Evolutionary conservation across 495 filamentous ascomycete genomes (phyloP), one percentile per base, ranked within the genome.

Genomic region (Hypomontagnella monticulosa): DNA sequence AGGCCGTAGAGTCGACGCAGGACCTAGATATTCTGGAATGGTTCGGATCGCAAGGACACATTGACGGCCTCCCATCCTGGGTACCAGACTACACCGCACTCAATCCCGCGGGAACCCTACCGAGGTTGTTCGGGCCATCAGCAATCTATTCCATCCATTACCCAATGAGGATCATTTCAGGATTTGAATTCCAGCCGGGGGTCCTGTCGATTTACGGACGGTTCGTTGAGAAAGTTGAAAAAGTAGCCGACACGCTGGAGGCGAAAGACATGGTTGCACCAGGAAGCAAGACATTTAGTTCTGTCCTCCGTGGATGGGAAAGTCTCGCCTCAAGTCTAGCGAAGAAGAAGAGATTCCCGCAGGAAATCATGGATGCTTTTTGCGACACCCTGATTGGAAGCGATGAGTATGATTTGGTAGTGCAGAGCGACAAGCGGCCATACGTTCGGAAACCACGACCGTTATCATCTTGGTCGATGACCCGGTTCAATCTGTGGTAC

Each of bases 131-230:
- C n/a, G 48, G 32, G 3, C 8, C 20, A 15, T 46, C 62, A 20
- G 48, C 62, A 8, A 40, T 11, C 15, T 65, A 65, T 16, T 65
- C 62, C 16, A 14, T 65, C 4, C 48, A 65, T n/a, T 65, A 65
- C 32, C 62, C 62, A 12, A 34, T 30, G 55, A 32, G 4, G 53
- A 59, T 3, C 47, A 48, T 8, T 20, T 20, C 4, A 54, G 49
- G 4, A 38, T 46, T 33, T 18, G 52, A 15, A 3, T 27, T 61
- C 12, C 57, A 40, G 10, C 16, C 47, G 11, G 62, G 54, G 1
- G 34, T 40, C 23, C 42, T 65, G 12, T 40, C 33, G 2, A 33
- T 59, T 33, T 34, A 4, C 8, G 62, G 62, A 4, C 41, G 41
- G 0, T 32, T 36, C n/a, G 15, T 65, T 4, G 55, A 57, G 30